Evolutionary conservation across 139 green algal genomes (phyloP).

Genomic region (Chlorella vulgaris): DNA sequence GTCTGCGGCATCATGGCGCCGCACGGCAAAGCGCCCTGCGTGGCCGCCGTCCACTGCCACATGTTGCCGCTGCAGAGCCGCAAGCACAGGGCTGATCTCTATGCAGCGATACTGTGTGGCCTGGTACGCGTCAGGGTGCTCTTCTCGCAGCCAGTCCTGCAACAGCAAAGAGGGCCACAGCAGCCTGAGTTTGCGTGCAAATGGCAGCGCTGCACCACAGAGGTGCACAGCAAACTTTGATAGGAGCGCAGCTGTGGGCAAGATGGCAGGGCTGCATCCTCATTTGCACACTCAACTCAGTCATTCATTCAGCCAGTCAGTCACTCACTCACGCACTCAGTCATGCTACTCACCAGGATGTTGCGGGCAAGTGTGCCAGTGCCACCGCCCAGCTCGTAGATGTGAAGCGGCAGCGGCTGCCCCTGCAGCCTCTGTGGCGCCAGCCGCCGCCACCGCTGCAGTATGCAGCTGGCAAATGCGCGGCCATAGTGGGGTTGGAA

Average conservation of each 20-base stretch:
- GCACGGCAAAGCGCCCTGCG: conserved; percentile 38
- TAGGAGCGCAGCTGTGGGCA: too few species aligned
- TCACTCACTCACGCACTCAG: too few species aligned
- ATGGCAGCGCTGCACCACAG: too few species aligned
- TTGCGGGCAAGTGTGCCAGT: conserved; percentile 77
- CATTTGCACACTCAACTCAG: too few species aligned
- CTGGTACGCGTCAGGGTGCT: conserved; percentile 59
- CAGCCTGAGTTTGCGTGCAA: too few species aligned
- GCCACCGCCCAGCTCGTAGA: conserved; percentile 84
- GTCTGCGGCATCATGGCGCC: conserved; percentile 40
- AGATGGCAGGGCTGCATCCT: too few species aligned
- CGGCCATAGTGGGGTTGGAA: conserved; percentile 80
- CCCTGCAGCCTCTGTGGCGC: background rate
- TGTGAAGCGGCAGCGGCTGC: conserved; percentile 49
- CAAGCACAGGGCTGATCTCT: conserved; percentile 72
- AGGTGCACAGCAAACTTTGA: too few species aligned
- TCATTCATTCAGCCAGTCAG: too few species aligned
- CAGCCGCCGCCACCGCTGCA: conserved; percentile 35
- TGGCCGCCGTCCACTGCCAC: conserved; percentile 51
- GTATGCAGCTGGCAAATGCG: conserved; percentile 57
- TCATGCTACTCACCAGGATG: too few species aligned
- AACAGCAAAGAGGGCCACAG: background rate
- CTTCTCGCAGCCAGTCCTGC: conserved; percentile 69
- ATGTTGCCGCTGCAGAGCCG: conserved; percentile 56
- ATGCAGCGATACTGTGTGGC: conserved; percentile 69